Conservation (phyloP, 257 asterid species). For the Primulina huaijiensis region DNA sequence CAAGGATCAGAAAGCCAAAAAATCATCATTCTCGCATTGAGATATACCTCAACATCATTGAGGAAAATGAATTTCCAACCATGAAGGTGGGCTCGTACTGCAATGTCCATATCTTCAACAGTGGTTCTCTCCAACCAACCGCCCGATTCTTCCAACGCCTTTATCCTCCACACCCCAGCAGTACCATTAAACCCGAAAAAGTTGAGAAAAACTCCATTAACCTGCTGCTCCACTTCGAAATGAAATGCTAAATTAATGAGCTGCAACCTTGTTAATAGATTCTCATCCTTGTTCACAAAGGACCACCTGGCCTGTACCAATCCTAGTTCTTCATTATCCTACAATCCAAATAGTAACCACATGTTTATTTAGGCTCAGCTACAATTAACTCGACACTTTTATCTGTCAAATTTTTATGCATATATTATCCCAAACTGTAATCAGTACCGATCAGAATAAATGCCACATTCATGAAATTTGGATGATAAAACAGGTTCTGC, state of each 20-base stretch:
- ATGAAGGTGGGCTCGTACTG: constrained; percentile 93
- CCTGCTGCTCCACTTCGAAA: constrained; percentile 97
- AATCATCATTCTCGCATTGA: neutral
- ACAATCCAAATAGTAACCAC: constrained; percentile 24
- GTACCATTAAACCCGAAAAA: constrained; percentile 99
- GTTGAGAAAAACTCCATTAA: constrained; percentile 72
- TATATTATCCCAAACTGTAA: neutral
- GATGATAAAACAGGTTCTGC: constrained; percentile 3
- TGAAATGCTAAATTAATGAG: constrained; percentile 87
- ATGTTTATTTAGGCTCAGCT: neutral
- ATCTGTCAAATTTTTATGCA: neutral
- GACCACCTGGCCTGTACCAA: constrained; percentile 98
- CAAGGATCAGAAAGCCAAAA: neutral
- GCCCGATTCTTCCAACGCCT: constrained; percentile 90
- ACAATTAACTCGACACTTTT: neutral
- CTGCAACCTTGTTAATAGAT: constrained; percentile 81
- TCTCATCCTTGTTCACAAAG: constrained; percentile 91
- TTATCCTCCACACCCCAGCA: constrained; percentile 96
- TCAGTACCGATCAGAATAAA: constrained; percentile 9
- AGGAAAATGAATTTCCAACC: constrained; percentile 95
- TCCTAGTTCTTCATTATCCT: constrained; percentile 91
- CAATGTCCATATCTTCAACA: constrained; percentile 97
- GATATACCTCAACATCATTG: constrained; percentile 81
- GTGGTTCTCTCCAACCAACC: constrained; percentile 99
- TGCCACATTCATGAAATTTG: neutral